A percentile compares a stretch with the other conserved stretches of the same genome.
Evolutionary conservation across 805 yeast species (phyloP).

Genomic region (Gaillardinia entomophila): DNA sequence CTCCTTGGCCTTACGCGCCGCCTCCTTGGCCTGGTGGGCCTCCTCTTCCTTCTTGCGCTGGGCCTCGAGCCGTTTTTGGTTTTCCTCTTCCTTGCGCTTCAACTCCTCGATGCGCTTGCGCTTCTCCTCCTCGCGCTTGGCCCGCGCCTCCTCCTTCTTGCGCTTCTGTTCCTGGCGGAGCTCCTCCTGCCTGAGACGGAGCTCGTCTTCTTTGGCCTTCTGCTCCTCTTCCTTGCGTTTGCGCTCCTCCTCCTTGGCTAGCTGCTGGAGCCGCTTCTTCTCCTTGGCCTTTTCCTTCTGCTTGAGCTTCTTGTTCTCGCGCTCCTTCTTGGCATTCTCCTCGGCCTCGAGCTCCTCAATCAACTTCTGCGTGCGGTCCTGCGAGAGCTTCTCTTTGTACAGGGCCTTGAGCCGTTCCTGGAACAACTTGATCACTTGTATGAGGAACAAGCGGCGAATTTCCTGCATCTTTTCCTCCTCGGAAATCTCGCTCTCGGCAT

Average conservation of each 20-base stretch:
- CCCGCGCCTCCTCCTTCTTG: constrained; percentile 31
- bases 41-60: constrained; percentile 24
- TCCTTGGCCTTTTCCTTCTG: constrained; percentile 68
- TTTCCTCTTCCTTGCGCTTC: constrained; percentile 27
- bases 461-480: constrained; percentile 69
- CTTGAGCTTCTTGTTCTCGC: constrained; percentile 58
- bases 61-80: constrained; percentile 23
- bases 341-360: constrained; percentile 69
- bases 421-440: constrained; percentile 72
- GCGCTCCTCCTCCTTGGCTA: constrained; percentile 58
- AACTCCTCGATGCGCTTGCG: constrained; percentile 35
- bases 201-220: constrained; percentile 26
- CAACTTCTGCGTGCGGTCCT: constrained; percentile 58
- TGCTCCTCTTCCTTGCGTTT: constrained; percentile 51
- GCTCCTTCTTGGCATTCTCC: constrained; percentile 56
- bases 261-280: constrained; percentile 57
- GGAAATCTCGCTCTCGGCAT: constrained; percentile 29
- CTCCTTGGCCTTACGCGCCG: constrained; percentile 15
- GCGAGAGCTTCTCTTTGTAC: constrained; percentile 75
- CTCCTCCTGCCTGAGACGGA: constrained; percentile 26
- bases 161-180: constrained; percentile 32
- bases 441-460: constrained; percentile 72
- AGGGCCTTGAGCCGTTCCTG: constrained; percentile 70
- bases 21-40: constrained; percentile 18
- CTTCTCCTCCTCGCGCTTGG: constrained; percentile 45